phyloP scores from a whole-genome alignment of 108 stramenopile species.

The Fragilariopsis cylindrus region DNA sequence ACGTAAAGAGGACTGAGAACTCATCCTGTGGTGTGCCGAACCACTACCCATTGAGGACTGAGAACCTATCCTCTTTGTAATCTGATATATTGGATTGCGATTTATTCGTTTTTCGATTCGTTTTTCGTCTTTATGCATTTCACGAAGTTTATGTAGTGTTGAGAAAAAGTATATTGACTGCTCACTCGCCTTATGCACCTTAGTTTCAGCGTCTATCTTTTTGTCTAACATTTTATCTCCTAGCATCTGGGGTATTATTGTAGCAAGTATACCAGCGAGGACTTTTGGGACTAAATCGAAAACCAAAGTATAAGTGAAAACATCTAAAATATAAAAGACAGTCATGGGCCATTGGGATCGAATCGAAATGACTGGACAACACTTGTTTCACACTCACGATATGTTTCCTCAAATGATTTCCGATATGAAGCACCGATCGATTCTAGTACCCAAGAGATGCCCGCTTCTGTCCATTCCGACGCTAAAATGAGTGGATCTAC shows the following conservation, averaged over 20 bases:
- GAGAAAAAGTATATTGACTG: slow-evolving; percentile 34
- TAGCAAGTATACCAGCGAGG: slow-evolving; percentile 4
- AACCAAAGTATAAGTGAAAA: background rate
- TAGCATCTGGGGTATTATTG: slow-evolving; percentile 26
- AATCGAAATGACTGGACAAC: background rate
- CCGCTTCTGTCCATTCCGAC: slow-evolving; percentile 2
- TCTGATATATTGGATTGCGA: slow-evolving; percentile 12
- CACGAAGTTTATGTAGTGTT: slow-evolving; percentile 22
- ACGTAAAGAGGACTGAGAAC: background rate
- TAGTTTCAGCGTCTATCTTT: slow-evolving; percentile 32
- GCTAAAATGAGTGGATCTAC: slow-evolving; percentile 27
- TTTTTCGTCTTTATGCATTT: background rate
- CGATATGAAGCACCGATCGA: slow-evolving; percentile 15
- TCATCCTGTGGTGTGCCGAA: background rate
- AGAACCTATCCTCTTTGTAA: slow-evolving; percentile 1
- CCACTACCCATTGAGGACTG: slow-evolving; percentile 3
- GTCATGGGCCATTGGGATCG: no score
- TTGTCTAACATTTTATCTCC: slow-evolving; percentile 22
- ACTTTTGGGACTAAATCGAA: slow-evolving; percentile 34
- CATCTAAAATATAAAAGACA: background rate
- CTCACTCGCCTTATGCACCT: slow-evolving; percentile 15
- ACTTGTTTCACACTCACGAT: slow-evolving; percentile 24
- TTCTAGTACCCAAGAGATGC: slow-evolving; percentile 6
- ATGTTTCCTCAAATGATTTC: slow-evolving; percentile 25
- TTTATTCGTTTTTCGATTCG: background rate